Conservation (phyloP, 2,329 filamentous ascomycete species). For the Pseudogymnoascus sp. region DNA sequence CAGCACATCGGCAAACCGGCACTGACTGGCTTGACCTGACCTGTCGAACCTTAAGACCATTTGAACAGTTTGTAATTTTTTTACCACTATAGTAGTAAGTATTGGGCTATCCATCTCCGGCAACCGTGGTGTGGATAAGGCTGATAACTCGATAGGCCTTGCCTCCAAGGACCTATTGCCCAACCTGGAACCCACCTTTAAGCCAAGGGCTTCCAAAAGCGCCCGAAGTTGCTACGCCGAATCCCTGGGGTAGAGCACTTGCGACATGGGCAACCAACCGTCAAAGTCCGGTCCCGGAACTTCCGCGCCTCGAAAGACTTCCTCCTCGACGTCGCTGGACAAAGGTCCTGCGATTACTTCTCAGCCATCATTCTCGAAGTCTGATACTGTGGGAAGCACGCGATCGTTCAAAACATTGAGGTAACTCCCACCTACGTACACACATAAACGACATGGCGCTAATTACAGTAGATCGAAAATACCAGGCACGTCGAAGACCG, state of each 20-base stretch:
- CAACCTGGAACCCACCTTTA: constrained; percentile 7
- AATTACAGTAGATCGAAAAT: constrained; percentile 62
- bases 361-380: constrained; percentile 84
- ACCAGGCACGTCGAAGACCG: constrained; percentile 57
- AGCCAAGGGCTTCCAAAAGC: neutral
- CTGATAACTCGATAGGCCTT: constrained; percentile 2
- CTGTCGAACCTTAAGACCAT: neutral
- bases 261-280: constrained; percentile 65
- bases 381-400: constrained; percentile 86
- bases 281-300: constrained; percentile 37
- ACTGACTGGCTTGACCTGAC: neutral
- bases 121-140: neutral
- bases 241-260: constrained; percentile 1
- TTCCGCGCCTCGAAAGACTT: constrained; percentile 22
- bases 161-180: constrained; percentile 8
- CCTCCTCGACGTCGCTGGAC: constrained; percentile 25
- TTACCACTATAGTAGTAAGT: neutral
- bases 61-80: neutral
- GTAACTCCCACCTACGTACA: neutral
- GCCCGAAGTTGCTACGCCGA: constrained; percentile 6
- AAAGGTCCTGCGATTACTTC: constrained; percentile 50
- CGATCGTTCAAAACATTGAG: constrained; percentile 74
- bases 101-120: neutral
- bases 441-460: neutral
- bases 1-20: neutral